Base-by-base conservation (phyloP, 495 filamentous ascomycete genomes). In the Aspergillus mulundensis region DNA sequence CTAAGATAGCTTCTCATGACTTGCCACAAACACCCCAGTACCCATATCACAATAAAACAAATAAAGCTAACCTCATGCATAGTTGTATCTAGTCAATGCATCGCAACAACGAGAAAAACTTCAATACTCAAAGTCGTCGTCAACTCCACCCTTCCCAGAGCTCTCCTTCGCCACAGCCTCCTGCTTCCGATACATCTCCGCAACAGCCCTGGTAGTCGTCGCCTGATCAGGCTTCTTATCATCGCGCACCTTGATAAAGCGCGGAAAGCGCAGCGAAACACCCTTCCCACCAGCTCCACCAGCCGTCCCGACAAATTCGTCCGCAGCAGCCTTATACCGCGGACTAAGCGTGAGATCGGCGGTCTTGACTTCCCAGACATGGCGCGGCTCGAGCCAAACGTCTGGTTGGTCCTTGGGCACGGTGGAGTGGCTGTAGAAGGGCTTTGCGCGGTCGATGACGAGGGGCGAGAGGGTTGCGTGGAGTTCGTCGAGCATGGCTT, bases 101-200 rank as follows among this genome's bases (percentile, higher is more conserved):
- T n/a, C n/a, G n/a, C 2, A 36, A 36, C 2, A 28, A 28, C 4
- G 8, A 28, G 32, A 10, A 36, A 36, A 14, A 11, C 32, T 3
- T 69, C 54, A 98, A 75, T 98, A 98, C 75, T 98, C 94, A 73
- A 96, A 98, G 74, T 97, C 91, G 80, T 97, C 95, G 80, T 98
- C 94, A 50, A 92, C 91, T 12, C 85, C 85, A 2, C 83, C 85
- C 71, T 91, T 91, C 51, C 75, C 86, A 62, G 91, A 79, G 40
- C 39, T 67, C 46, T 76, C 74, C 57, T 80, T 85, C 5, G 78
- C 72, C 28, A 96, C 89, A 50, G 85, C 85, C 71, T 96, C 92
- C 76, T 98, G 94, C 74, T 88, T 92, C 58, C 85, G 80, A 77
- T 97, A 98, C 92, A 98, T 95, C 71, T 98, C 94, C 6, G 91